These are phyloP conservation scores for Sungouiozyma intestinalis DNA, from an alignment of 805 yeast species.

Conservation along the genomic window DNA sequence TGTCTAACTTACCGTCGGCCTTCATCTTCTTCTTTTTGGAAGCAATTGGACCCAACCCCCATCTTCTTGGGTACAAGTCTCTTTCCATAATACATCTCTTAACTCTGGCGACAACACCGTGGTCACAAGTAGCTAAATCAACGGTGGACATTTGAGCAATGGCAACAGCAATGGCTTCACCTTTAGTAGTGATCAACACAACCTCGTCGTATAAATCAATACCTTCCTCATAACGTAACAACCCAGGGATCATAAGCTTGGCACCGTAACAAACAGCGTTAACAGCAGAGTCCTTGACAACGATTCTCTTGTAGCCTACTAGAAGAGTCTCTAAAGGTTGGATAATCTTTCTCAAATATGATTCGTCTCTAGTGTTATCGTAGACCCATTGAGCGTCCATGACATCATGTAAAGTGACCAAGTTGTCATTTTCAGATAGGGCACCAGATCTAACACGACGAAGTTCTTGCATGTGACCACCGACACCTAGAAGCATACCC, in stretches of 20 bases:
- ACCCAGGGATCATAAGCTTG: slow-evolving; percentile 96
- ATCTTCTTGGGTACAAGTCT: slow-evolving; percentile 97
- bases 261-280: slow-evolving; percentile 99
- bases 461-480: slow-evolving; percentile 99
- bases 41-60: slow-evolving; percentile 99
- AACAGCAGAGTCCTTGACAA: slow-evolving; percentile 90
- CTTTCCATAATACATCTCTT: slow-evolving; percentile 99
- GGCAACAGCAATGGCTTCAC: slow-evolving; percentile 98
- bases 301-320: slow-evolving; percentile 93
- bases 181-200: slow-evolving; percentile 95
- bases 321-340: slow-evolving; percentile 91
- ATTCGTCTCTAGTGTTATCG: slow-evolving; percentile 95
- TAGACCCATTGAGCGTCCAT: slow-evolving; percentile 97
- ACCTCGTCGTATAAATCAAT: slow-evolving; percentile 96
- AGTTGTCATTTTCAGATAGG: slow-evolving; percentile 73
- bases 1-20: slow-evolving; percentile 94
- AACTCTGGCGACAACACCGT: slow-evolving; percentile 96
- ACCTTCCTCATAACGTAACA: slow-evolving; percentile 94
- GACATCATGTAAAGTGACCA: slow-evolving; percentile 95
- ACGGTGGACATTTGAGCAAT: slow-evolving; percentile 98
- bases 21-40: slow-evolving; percentile 97
- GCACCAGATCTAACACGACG: slow-evolving; percentile 99
- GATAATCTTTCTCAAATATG: slow-evolving; percentile 85
- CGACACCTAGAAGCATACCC: slow-evolving; percentile 97
- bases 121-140: slow-evolving; percentile 92